Evolutionary conservation across 805 yeast genomes (phyloP).

Genomic region (Groenewaldozyma tartarivorans): DNA sequence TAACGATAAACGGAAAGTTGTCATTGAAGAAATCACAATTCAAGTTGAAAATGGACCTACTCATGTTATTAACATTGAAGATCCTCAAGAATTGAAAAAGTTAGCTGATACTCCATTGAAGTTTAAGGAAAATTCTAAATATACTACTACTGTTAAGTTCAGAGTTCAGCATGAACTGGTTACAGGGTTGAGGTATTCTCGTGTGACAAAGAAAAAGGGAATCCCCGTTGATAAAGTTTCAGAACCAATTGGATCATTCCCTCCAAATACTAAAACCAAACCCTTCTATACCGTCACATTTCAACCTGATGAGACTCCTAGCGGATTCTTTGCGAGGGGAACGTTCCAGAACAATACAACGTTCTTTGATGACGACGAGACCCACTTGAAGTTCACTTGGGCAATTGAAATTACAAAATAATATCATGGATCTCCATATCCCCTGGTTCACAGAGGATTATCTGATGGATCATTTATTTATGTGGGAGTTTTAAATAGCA

Average conservation of each 20-base stretch:
- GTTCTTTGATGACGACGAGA: slow-evolving; percentile 80
- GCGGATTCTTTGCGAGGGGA: slow-evolving; percentile 84
- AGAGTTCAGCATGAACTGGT: slow-evolving; percentile 84
- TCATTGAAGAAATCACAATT: slow-evolving; percentile 66
- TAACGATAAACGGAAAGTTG: slow-evolving; percentile 69
- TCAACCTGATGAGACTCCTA: slow-evolving; percentile 78
- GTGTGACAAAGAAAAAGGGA: slow-evolving; percentile 77
- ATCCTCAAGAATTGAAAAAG: slow-evolving; percentile 40
- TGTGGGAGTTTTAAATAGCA: too few relatives aligned
- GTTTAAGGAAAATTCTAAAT: slow-evolving; percentile 70
- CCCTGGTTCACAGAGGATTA: too few relatives aligned
- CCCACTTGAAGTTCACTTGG: slow-evolving; percentile 75
- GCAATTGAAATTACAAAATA: slow-evolving; percentile 66
- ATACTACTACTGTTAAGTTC: slow-evolving; percentile 64
- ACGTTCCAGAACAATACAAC: slow-evolving; percentile 70
- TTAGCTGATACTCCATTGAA: slow-evolving; percentile 58
- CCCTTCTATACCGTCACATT: slow-evolving; percentile 59
- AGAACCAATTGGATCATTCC: slow-evolving; percentile 84
- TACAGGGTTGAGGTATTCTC: slow-evolving; percentile 82
- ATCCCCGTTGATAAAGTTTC: slow-evolving; percentile 78
- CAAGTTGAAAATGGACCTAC: slow-evolving; percentile 62
- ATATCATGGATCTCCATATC: background rate
- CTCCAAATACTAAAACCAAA: slow-evolving; percentile 75
- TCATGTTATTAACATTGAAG: slow-evolving; percentile 59
- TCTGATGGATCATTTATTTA: too few relatives aligned